Base-by-base conservation (phyloP, 805 yeast species). In the Candida cerambycidarum region DNA sequence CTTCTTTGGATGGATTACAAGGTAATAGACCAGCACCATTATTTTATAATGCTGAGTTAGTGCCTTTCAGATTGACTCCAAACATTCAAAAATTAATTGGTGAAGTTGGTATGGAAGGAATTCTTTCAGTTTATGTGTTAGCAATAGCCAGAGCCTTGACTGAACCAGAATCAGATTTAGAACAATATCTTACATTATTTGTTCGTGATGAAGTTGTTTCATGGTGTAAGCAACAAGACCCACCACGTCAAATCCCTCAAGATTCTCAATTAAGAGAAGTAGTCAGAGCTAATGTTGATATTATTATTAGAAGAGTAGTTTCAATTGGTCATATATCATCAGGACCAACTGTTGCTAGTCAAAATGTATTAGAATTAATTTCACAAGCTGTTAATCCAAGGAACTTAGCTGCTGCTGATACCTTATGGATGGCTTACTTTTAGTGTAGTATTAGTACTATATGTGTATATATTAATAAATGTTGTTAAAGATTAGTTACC, bases 301-400 rank as follows among this genome's bases (percentile, higher is more conserved):
- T 85, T 38, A 85, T 93, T 28, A 80, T 82, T 41, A 85, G 88
- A 62, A 78, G 90, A 49, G 88, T 89, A 3, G 67, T 82, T 12
- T 85, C 89, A 44, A 72, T 93, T 65, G 80, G 79, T 6, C 80
- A 76, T 50, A 65, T 70, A 23, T 63, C 70, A 1, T 60, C 69
- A 19, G 85, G 90, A 2, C 89, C 86, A 47, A 80, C 85, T 1
- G 83, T 85, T 28, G 86, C 95, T 8, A 87, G 96, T 28, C 98
- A 92, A 62, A 83, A 87, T 47, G 86, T 89, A 25, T 75, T 93
- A 51, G 97, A 93, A 55, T 76, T 92, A 57, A 88, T 93, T 40
- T 84, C 95, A 4, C 89, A 88, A 57, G 98, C 99, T 5, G 97
- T 90, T 12, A 92, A 90, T 58, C 97, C 98, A 27, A 79, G 96